phyloP scores from a whole-genome alignment of 176 grass and related monocot species.

The Paspalum notatum region DNA sequence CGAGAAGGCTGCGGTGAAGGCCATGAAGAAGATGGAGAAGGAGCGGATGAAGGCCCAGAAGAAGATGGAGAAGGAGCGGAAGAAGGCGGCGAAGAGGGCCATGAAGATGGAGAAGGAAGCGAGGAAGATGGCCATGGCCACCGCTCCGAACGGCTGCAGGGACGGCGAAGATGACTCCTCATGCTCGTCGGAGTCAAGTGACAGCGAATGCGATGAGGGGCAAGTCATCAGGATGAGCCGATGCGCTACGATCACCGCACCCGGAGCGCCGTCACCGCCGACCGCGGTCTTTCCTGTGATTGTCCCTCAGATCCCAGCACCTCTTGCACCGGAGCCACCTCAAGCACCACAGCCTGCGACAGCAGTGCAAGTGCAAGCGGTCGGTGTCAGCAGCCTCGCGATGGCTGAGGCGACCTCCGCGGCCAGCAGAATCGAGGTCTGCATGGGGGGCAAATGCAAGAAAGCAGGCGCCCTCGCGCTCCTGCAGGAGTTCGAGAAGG shows the following conservation, averaged over 20 bases:
- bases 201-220: slow-evolving; percentile 50
- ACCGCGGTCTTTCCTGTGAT: slow-evolving; percentile 12
- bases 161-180: slow-evolving; percentile 55
- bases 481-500: slow-evolving; percentile 65
- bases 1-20: slow-evolving; percentile 44
- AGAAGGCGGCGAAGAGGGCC: slow-evolving; percentile 56
- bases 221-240: slow-evolving; percentile 38
- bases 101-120: slow-evolving; percentile 59
- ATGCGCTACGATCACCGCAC: slow-evolving; percentile 18
- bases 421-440: slow-evolving; percentile 62
- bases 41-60: slow-evolving; percentile 64
- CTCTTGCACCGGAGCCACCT: background rate
- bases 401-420: slow-evolving; percentile 1
- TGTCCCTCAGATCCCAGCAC: slow-evolving; percentile 38
- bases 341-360: background rate
- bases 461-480: slow-evolving; percentile 56
- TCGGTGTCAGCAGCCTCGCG: background rate
- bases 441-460: slow-evolving; percentile 91
- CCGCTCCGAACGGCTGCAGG: slow-evolving; percentile 19
- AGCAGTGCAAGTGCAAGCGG: background rate
- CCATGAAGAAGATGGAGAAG: slow-evolving; percentile 62
- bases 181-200: slow-evolving; percentile 62
- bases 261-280: background rate
- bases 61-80: slow-evolving; percentile 62
- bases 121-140: slow-evolving; percentile 33